Evolutionary conservation across 2,329 filamentous ascomycete species (phyloP), one percentile per base, ranked within the genome.

Genomic region (Cladosporium sp.): DNA sequence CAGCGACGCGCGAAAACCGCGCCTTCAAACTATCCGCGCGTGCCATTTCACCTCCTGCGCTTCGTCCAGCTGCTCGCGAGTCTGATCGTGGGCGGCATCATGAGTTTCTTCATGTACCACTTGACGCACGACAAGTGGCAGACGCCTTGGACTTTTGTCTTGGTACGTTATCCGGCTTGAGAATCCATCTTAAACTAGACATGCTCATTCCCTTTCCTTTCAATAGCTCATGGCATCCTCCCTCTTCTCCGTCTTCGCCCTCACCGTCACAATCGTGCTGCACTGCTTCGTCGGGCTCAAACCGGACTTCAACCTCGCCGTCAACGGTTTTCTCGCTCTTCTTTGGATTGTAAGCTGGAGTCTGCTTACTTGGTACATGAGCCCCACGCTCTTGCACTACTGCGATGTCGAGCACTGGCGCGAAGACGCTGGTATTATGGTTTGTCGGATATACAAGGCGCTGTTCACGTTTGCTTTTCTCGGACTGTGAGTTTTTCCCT

Each of bases 381-480:
- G 72, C 36, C 68, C 71, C 43, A 82, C 80, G 0, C 66, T 84
- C 48, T 62, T 68, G 7, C 74, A 79, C 51, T 68, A 71, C 52
- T 83, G 80, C 67, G 73, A 69, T 39, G 58, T 65, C 3, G 60
- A 65, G 17, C 73, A 74, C 61, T 83, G 80, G 80, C 72, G 73
- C n/a, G 74, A 73, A 29, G 70, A 73, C 1, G 71, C 73, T 2
- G 80, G 80, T 3, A 73, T 82, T 49, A 73, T 73, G 63, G 72
- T 83, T 41, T 83, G 80, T 61, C 66, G 76, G 47, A 68, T 73
- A 51, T 84, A 82, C 72, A 83, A 83, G 64, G 73, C 77, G 9
- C 66, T 83, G n/a, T 83, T 80, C 64, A 68, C 74, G 27, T 83
- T 83, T 61, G 70, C 73, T 4, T 58, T 79, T 22, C 54, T 77